A percentile compares a stretch with the other conserved stretches of the same genome.
Conservation (phyloP, 495 filamentous ascomycete species). For the Aspergillus sclerotioniger region DNA sequence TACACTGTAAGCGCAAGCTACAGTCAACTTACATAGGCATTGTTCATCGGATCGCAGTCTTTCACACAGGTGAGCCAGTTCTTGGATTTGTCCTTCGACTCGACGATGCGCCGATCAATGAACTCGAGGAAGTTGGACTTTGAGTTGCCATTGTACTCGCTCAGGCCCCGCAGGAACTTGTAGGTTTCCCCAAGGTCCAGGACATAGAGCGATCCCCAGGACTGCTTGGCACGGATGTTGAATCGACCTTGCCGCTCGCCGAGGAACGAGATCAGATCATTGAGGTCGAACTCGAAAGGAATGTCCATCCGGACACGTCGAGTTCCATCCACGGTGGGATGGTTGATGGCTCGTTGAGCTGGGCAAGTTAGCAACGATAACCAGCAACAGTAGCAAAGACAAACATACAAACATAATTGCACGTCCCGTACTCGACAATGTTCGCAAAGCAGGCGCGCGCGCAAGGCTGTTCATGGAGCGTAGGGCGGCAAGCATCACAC, state of each 20-base stretch:
- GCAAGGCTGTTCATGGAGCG: constrained; percentile 48
- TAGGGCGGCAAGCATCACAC: constrained; percentile 49
- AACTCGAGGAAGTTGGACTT: constrained; percentile 48
- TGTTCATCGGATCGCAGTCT: constrained; percentile 45
- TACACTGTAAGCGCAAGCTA: not conserved
- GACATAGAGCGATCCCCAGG: constrained; percentile 45
- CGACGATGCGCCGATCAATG: constrained; percentile 46
- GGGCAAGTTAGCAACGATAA: constrained; percentile 19
- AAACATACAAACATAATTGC: constrained; percentile 50
- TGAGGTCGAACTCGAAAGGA: constrained; percentile 42
- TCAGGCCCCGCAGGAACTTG: constrained; percentile 43
- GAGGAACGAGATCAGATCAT: constrained; percentile 42
- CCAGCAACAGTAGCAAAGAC: not conserved
- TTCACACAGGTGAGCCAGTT: constrained; percentile 49
- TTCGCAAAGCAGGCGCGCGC: constrained; percentile 47
- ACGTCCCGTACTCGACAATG: constrained; percentile 51
- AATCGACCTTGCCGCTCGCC: constrained; percentile 44
- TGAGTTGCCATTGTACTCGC: constrained; percentile 47
- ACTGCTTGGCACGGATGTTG: constrained; percentile 49
- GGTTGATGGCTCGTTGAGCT: constrained; percentile 52
- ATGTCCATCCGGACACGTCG: constrained; percentile 42
- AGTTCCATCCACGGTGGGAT: constrained; percentile 36
- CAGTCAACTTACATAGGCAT: constrained; percentile 37
- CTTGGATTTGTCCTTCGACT: constrained; percentile 49
- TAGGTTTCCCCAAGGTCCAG: constrained; percentile 45